Conservation (phyloP, 108 stramenopile genomes). For the Bacterosira constricta region DNA sequence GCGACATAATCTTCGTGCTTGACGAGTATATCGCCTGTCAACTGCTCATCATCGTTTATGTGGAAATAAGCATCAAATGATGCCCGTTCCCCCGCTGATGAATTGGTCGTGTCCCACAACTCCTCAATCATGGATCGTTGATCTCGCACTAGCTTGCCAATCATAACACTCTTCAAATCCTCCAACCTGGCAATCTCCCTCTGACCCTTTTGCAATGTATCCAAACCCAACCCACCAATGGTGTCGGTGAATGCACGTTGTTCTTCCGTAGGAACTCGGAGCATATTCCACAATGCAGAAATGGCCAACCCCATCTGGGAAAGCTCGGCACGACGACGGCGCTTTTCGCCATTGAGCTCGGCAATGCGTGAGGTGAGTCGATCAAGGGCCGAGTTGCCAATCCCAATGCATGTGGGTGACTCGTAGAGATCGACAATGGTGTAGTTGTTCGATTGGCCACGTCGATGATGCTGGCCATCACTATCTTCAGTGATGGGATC, state of each 20-base stretch:
- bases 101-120: slow-evolving; percentile 90
- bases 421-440: slow-evolving; percentile 75
- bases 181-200: slow-evolving; percentile 74
- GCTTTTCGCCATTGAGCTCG: slow-evolving; percentile 82
- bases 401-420: slow-evolving; percentile 77
- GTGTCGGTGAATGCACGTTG: slow-evolving; percentile 84
- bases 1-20: slow-evolving; percentile 80
- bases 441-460: slow-evolving; percentile 36
- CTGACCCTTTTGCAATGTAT: slow-evolving; percentile 88
- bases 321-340: slow-evolving; percentile 63
- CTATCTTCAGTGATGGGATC: slow-evolving; percentile 9
- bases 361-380: slow-evolving; percentile 70
- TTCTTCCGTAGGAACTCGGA: slow-evolving; percentile 82
- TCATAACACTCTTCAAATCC: slow-evolving; percentile 79
- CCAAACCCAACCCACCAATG: slow-evolving; percentile 86
- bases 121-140: slow-evolving; percentile 70
- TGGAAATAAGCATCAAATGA: slow-evolving; percentile 65
- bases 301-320: slow-evolving; percentile 89
- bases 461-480: neutral
- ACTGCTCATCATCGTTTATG: slow-evolving; percentile 65
- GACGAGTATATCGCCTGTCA: slow-evolving; percentile 82
- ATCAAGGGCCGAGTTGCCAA: slow-evolving; percentile 75
- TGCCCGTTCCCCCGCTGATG: slow-evolving; percentile 55
- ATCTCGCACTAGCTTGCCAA: slow-evolving; percentile 84
- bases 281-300: slow-evolving; percentile 88